phyloP scores from a whole-genome alignment of 306 rosid species.

The Citrullus mucosospermus region DNA sequence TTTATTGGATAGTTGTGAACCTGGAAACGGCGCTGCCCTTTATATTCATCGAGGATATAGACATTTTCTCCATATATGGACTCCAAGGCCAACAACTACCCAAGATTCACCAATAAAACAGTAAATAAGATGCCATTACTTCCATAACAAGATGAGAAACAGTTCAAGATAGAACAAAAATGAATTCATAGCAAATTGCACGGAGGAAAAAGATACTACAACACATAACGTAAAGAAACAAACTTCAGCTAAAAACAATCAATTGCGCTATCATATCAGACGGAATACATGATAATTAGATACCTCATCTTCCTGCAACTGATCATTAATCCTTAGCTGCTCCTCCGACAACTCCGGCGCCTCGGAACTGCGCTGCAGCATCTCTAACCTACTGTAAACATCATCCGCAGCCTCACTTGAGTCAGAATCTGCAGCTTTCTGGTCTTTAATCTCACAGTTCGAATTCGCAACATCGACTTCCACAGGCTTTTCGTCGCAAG shows the following conservation, averaged over 20 bases:
- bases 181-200: background rate
- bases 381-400: slow-evolving; percentile 29
- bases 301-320: slow-evolving; percentile 83
- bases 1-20: slow-evolving; percentile 26
- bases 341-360: slow-evolving; percentile 48
- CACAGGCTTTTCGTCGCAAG: slow-evolving; percentile 1
- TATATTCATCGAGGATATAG: slow-evolving; percentile 35
- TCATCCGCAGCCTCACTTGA: slow-evolving; percentile 17
- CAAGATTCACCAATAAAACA: slow-evolving; percentile 1
- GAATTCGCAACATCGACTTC: background rate
- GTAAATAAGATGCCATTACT: background rate
- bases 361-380: slow-evolving; percentile 17
- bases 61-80: slow-evolving; percentile 69
- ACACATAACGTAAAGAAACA: background rate
- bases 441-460: background rate
- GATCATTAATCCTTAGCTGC: slow-evolving; percentile 49
- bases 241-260: background rate
- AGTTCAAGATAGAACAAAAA: background rate
- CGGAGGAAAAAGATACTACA: background rate
- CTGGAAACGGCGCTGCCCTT: slow-evolving; percentile 55
- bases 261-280: background rate
- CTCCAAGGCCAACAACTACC: slow-evolving; percentile 72
- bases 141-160: background rate
- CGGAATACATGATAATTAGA: background rate
- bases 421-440: slow-evolving; percentile 4